Evolutionary conservation across 1,139 yeast genomes (phyloP), one percentile per base, ranked within the genome.

Genomic region (Protomyces inouyei): DNA sequence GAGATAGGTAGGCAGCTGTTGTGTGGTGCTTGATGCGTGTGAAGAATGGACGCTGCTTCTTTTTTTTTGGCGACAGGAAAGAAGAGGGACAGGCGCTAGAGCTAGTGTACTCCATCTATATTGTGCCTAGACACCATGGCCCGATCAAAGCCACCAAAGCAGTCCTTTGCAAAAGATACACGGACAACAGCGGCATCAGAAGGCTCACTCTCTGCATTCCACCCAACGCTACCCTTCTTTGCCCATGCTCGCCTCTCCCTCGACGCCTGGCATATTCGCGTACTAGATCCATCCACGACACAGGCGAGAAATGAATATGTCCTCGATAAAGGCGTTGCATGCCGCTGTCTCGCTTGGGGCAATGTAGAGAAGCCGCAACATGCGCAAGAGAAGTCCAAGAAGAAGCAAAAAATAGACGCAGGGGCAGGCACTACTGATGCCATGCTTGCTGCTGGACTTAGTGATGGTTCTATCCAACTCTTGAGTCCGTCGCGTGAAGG

Each of bases 161-260:
- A 59, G 48, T 59, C 63, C 12, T 59, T 59, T 52, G 63, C 63
- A 23, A 59, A 59, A 37, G 63, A 59, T 28, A 38, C 63, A 10
- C 52, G 36, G 21, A 53, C 55, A 21, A 45, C 55, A 1, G 52
- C 57, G 2, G 36, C 18, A 10, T 23, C 52, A 18, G 18, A 28
- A 9, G 36, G 18, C 23, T 37, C 40, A 23, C 45, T 64, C 21
- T 36, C 76, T 12, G 69, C 72, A 35, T 85, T 83, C 73, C 88
- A 85, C 75, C 79, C 84, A 12, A 74, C 82, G 0, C 85, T 86
- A 28, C 78, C 81, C 55, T 80, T 80, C 71, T 80, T 85, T 70
- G 95, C 95, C 21, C 82, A 85, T 59, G 91, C 85, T 0, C 77
- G 84, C 32, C 83, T 85, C 52, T 86, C 91, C 2, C 79, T 91